phyloP scores from a whole-genome alignment of 148 eudicot genomes.

The Persicaria tinctoria region DNA sequence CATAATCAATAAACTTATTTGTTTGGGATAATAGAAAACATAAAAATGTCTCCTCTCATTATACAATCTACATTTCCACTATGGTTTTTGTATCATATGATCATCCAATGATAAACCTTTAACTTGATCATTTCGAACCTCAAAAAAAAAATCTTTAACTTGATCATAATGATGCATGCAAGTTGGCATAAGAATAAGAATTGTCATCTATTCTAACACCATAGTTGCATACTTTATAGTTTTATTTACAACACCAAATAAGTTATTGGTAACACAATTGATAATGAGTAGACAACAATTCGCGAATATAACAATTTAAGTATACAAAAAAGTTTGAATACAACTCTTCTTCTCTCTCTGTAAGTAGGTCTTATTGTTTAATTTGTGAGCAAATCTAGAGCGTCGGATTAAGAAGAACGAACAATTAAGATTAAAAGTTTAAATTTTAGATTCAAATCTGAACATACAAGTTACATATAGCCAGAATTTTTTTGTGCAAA shows the following conservation, averaged over 20 bases:
- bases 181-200: not conserved
- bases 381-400: too few species aligned
- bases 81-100: not conserved
- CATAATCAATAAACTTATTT: not conserved
- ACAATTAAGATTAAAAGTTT: too few species aligned
- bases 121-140: not conserved
- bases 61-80: constrained; percentile 5
- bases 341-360: too few species aligned
- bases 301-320: too few species aligned
- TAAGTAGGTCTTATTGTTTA: too few species aligned
- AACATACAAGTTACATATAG: too few species aligned
- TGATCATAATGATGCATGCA: constrained; percentile 8
- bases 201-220: not conserved
- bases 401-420: too few species aligned
- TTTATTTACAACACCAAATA: not conserved
- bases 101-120: constrained; percentile 1
- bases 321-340: too few species aligned
- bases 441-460: too few species aligned
- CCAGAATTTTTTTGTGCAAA: too few species aligned
- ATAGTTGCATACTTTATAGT: too few species aligned
- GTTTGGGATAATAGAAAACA: constrained; percentile 1
- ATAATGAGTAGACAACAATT: too few species aligned
- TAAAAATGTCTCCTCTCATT: constrained; percentile 10
- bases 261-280: not conserved
- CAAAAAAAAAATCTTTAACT: not conserved